Percentiles rank a stretch among this genome's conserved stretches.
Evolutionary conservation across 2,329 filamentous ascomycete genomes (phyloP).

Genomic region (Aspergillus phoenicis): DNA sequence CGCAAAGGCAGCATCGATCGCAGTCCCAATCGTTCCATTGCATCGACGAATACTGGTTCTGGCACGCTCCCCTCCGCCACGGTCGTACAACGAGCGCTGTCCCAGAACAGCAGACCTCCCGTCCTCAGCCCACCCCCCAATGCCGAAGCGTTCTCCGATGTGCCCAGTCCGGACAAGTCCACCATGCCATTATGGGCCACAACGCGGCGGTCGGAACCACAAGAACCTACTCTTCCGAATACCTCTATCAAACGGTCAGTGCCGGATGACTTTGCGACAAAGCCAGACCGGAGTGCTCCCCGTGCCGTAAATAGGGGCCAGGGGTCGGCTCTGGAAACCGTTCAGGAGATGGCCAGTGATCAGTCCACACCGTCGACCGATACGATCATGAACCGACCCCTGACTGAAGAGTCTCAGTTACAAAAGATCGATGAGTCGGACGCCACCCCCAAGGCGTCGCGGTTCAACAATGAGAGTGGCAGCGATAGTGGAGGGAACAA

Average conservation of each 20-base stretch:
- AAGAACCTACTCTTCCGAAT: slow-evolving; percentile 38
- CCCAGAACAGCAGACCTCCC: slow-evolving; percentile 67
- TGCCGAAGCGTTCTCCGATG: slow-evolving; percentile 64
- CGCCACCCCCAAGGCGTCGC: slow-evolving; percentile 45
- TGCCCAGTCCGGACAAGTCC: slow-evolving; percentile 67
- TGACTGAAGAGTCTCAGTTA: slow-evolving; percentile 38
- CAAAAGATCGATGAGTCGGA: slow-evolving; percentile 39
- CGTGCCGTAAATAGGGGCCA: slow-evolving; percentile 62
- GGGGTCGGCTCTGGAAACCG: slow-evolving; percentile 75
- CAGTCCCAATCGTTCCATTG: slow-evolving; percentile 60
- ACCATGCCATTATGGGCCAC: slow-evolving; percentile 42
- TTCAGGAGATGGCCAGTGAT: slow-evolving; percentile 79
- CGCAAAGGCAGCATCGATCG: slow-evolving; percentile 69
- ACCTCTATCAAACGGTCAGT: slow-evolving; percentile 40
- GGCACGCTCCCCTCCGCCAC: slow-evolving; percentile 59
- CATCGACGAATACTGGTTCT: slow-evolving; percentile 41
- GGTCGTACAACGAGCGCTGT: slow-evolving; percentile 67
- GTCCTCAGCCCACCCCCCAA: slow-evolving; percentile 59
- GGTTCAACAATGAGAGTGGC: slow-evolving; percentile 61
- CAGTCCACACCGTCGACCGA: slow-evolving; percentile 65
- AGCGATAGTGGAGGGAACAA: slow-evolving; percentile 54
- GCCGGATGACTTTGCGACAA: slow-evolving; percentile 32
- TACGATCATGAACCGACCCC: slow-evolving; percentile 44
- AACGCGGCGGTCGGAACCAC: slow-evolving; percentile 31
- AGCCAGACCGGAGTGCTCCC: slow-evolving; percentile 39